Conservation (phyloP, 176 grass and related monocot genomes). For the Eleusine coracana region DNA sequence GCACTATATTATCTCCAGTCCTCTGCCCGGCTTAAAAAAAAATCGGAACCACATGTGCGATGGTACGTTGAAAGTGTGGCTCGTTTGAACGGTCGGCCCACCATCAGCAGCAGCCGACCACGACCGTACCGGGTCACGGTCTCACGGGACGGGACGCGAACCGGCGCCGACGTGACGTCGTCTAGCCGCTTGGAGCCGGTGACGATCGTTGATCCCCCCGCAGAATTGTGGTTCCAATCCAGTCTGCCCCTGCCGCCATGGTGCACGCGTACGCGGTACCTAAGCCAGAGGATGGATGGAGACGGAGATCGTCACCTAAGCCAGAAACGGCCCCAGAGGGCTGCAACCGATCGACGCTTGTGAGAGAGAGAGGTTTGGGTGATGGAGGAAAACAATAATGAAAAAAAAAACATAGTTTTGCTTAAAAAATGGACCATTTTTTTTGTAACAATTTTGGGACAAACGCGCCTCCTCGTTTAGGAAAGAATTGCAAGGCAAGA, state of each 20-base stretch:
- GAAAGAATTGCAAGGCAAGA: not conserved
- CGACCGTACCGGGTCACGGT: not conserved
- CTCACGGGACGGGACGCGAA: not conserved
- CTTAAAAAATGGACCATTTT: no score
- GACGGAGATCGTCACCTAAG: not conserved
- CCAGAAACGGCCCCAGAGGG: not conserved
- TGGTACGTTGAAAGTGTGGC: no score
- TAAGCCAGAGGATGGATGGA: not conserved
- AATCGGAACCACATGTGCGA: not conserved
- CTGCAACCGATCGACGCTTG: not conserved
- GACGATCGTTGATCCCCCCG: not conserved
- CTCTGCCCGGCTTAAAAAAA: no score
- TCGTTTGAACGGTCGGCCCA: not conserved
- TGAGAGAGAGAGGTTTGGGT: not conserved
- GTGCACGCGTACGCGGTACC: no score
- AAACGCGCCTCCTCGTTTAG: not conserved
- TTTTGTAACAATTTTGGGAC: not conserved
- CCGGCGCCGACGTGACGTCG: not conserved
- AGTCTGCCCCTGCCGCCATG: no score
- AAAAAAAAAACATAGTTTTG: not conserved
- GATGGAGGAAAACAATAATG: not conserved
- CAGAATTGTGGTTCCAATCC: not conserved
- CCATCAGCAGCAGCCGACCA: not conserved
- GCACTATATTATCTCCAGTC: no score
- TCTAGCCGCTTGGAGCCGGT: not conserved